Evolutionary conservation across 192 early-diverging fungal genomes (phyloP).

Genomic region (Backusella psychrophila): DNA sequence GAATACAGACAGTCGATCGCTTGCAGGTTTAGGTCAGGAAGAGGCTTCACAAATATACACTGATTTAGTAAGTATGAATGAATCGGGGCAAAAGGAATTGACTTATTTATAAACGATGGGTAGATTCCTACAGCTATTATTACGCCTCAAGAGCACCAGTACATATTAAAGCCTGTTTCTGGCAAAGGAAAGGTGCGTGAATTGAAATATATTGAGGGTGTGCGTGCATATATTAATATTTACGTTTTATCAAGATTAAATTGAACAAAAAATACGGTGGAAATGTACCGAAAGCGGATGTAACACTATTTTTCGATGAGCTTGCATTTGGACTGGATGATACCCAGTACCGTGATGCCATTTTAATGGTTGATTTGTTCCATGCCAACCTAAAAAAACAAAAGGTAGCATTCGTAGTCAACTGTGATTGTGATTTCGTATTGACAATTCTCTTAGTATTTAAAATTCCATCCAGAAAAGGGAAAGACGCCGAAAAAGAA

Average conservation of each 20-base stretch:
- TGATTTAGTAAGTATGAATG: slow-evolving; percentile 17
- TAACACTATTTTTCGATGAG: slow-evolving; percentile 70
- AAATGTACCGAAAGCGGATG: slow-evolving; percentile 42
- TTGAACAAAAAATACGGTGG: slow-evolving; percentile 22
- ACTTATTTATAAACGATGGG: slow-evolving; percentile 12
- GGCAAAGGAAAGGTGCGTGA: slow-evolving; percentile 61
- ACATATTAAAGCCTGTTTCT: slow-evolving; percentile 79
- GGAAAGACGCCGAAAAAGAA: slow-evolving; percentile 67
- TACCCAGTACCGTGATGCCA: slow-evolving; percentile 66
- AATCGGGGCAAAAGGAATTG: neutral
- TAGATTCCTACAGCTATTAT: slow-evolving; percentile 50
- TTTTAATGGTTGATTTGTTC: slow-evolving; percentile 56
- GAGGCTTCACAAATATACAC: slow-evolving; percentile 16
- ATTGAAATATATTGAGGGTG: neutral
- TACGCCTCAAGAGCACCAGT: slow-evolving; percentile 50
- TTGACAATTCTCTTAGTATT: slow-evolving; percentile 47
- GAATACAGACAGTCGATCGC: slow-evolving; percentile 56
- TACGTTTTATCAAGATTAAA: slow-evolving; percentile 12
- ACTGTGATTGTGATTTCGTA: slow-evolving; percentile 41
- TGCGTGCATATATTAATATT: slow-evolving; percentile 34
- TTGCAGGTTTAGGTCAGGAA: slow-evolving; percentile 10
- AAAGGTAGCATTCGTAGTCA: slow-evolving; percentile 34
- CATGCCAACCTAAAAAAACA: slow-evolving; percentile 29
- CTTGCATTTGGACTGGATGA: slow-evolving; percentile 76
- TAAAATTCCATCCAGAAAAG: slow-evolving; percentile 65